Percentiles rank a stretch among this genome's conserved stretches.
phyloP scores from a whole-genome alignment of 768 basidiomycete genomes.

The Boletus barrowsii region DNA sequence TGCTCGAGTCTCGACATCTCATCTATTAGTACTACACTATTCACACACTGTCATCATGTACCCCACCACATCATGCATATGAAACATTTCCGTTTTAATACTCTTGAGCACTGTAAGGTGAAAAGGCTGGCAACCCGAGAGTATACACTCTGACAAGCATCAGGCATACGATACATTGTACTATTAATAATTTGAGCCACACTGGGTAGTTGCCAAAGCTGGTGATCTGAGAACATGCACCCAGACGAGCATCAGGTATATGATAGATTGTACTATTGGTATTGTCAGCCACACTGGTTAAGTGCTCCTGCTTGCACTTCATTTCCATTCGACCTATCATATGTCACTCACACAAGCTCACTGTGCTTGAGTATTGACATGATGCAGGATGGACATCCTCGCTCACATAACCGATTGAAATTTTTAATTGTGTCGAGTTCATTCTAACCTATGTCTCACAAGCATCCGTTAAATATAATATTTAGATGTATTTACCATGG shows the following conservation, averaged over 20 bases:
- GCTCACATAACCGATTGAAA: not conserved
- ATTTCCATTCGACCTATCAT: not conserved
- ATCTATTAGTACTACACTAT: not conserved
- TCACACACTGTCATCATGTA: not conserved
- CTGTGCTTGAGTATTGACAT: too few relatives aligned
- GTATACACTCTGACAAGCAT: not conserved
- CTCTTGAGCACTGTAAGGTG: not conserved
- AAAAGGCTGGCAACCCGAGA: not conserved
- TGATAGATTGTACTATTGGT: not conserved
- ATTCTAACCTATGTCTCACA: not conserved
- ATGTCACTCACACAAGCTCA: not conserved
- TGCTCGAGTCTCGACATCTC: not conserved
- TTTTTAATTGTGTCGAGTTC: not conserved
- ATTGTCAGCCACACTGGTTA: not conserved
- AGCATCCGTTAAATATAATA: not conserved
- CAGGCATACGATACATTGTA: not conserved
- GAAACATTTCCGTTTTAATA: not conserved
- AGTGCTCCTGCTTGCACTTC: not conserved
- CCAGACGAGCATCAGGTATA: too few relatives aligned
- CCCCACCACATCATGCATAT: not conserved
- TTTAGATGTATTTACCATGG: too few relatives aligned
- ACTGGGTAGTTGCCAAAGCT: too few relatives aligned
- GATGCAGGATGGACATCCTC: too few relatives aligned
- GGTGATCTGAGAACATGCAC: too few relatives aligned
- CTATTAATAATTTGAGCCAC: too few relatives aligned